Evolutionary conservation across 73 alveolate species (phyloP).

Genomic region (Effrenium voratum): DNA sequence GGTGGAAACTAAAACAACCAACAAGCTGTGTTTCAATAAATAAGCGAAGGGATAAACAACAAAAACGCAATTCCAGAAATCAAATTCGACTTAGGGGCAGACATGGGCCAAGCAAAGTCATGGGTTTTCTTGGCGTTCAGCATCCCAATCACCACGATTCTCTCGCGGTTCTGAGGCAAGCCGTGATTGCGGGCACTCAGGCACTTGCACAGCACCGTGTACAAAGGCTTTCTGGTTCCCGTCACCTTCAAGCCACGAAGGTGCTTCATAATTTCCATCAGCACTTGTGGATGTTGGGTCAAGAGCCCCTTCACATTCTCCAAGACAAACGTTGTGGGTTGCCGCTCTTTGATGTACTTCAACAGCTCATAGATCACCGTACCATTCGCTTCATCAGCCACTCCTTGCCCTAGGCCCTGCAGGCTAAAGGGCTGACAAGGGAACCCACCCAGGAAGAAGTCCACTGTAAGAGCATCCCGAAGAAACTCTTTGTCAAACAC

Average conservation of each 20-base stretch:
- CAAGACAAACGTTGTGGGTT: background rate
- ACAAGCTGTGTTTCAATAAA: background rate
- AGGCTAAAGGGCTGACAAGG: background rate
- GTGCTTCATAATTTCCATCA: background rate
- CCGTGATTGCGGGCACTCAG: background rate
- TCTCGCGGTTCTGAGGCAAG: background rate
- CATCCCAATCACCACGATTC: background rate
- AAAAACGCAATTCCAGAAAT: background rate
- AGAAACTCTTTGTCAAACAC: background rate
- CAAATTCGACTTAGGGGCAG: background rate
- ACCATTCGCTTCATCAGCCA: background rate
- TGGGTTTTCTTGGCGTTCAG: background rate
- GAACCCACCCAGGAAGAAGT: background rate
- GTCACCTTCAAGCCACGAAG: background rate
- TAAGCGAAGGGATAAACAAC: background rate
- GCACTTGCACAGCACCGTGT: background rate
- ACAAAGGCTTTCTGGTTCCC: background rate
- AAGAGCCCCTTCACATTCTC: slow-evolving; percentile 8
- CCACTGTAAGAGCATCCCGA: background rate
- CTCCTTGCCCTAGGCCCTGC: background rate
- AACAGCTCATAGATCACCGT: background rate
- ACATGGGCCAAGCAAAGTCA: background rate
- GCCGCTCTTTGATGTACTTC: background rate
- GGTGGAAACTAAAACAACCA: background rate
- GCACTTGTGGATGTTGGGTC: background rate